These are phyloP conservation scores for Neurospora tetrasperma DNA, from an alignment of 495 filamentous ascomycete species.

Conservation along the genomic window DNA sequence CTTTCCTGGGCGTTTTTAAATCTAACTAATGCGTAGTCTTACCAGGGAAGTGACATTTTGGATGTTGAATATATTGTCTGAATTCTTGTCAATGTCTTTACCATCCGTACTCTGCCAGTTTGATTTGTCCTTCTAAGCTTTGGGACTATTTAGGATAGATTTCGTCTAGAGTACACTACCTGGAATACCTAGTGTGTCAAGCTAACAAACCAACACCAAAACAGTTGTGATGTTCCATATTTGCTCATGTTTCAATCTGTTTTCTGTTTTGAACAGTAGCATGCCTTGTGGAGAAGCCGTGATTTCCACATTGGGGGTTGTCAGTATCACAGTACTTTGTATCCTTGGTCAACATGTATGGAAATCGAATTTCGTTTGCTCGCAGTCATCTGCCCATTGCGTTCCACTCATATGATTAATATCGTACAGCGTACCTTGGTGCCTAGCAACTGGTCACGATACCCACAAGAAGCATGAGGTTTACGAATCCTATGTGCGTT, in stretches of 20 bases:
- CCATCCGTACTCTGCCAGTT: too few relatives aligned
- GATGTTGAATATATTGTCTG: too few relatives aligned
- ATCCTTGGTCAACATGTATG: background rate
- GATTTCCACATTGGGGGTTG: background rate
- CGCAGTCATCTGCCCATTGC: background rate
- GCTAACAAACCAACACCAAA: background rate
- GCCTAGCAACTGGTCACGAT: background rate
- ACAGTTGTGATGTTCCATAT: background rate
- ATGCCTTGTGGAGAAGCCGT: background rate
- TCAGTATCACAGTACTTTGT: background rate
- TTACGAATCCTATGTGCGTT: background rate
- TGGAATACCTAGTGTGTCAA: too few relatives aligned
- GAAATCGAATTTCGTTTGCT: background rate
- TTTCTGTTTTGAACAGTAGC: background rate
- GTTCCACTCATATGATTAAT: background rate
- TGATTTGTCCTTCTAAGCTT: too few relatives aligned
- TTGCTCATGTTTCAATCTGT: background rate
- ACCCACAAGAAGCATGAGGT: background rate
- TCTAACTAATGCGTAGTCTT: too few relatives aligned
- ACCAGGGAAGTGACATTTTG: too few relatives aligned
- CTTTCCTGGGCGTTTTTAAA: too few relatives aligned
- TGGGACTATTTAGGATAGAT: too few relatives aligned
- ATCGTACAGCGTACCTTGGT: background rate
- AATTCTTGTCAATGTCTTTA: too few relatives aligned
- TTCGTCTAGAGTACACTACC: too few relatives aligned